These are phyloP conservation scores for Penicillium glabrum DNA, from an alignment of 2,329 filamentous ascomycete genomes.

Conservation along the genomic window DNA sequence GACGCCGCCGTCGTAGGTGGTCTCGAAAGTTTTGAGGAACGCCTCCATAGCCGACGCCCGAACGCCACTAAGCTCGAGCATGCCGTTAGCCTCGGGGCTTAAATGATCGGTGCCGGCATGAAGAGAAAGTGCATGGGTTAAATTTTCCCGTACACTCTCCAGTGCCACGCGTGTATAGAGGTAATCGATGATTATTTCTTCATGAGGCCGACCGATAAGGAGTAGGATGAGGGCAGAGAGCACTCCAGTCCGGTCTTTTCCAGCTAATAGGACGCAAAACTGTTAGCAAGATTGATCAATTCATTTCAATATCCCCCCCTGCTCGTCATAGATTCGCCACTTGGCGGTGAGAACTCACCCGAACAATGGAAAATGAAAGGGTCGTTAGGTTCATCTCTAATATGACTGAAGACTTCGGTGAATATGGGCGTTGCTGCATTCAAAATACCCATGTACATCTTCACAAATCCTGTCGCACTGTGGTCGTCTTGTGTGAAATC, in stretches of 20 bases:
- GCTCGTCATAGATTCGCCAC: neutral
- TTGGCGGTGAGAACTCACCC: conserved; percentile 18
- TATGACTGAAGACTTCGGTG: conserved; percentile 60
- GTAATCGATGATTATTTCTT: conserved; percentile 66
- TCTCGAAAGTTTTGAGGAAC: conserved; percentile 26
- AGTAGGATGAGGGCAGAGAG: conserved; percentile 66
- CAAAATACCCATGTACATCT: conserved; percentile 67
- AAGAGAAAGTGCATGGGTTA: conserved; percentile 18
- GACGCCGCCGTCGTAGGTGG: conserved; percentile 20
- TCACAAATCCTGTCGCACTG: conserved; percentile 64
- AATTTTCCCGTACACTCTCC: conserved; percentile 23
- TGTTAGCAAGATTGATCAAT: neutral
- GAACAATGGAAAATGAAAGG: conserved; percentile 68
- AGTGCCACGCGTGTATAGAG: conserved; percentile 33
- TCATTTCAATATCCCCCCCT: neutral
- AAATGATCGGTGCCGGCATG: conserved; percentile 16
- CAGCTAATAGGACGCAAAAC: conserved; percentile 48
- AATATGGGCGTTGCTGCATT: conserved; percentile 61
- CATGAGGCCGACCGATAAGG: conserved; percentile 60
- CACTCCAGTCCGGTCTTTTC: conserved; percentile 77
- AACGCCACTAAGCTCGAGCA: conserved; percentile 26
- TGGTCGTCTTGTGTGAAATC: conserved; percentile 49
- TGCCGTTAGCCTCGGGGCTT: conserved; percentile 23
- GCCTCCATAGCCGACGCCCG: conserved; percentile 24
- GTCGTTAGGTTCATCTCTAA: conserved; percentile 47